phyloP scores from a whole-genome alignment of 108 stramenopile genomes.

The Stephanodiscus triporus region DNA sequence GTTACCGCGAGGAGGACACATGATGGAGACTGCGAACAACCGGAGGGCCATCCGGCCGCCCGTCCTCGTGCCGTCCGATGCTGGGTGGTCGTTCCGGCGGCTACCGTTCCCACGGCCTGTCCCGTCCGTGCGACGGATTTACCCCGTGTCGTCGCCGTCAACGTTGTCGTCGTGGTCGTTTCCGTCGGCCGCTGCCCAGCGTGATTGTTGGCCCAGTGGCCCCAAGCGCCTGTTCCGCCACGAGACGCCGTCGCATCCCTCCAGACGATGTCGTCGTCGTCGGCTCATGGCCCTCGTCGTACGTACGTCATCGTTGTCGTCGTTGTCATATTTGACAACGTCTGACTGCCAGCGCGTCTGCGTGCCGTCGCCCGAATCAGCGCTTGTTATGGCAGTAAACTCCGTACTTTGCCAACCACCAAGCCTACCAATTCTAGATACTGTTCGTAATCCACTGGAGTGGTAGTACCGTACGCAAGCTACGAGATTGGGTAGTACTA shows the following conservation, averaged over 20 bases:
- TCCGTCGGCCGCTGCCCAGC: slow-evolving; percentile 6
- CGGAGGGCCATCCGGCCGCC: slow-evolving; percentile 26
- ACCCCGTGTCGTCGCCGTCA: neutral
- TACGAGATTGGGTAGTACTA: no score
- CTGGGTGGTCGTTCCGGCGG: neutral
- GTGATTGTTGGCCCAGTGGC: slow-evolving; percentile 37
- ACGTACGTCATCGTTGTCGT: neutral
- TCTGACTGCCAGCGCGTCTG: no score
- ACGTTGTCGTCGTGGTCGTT: neutral
- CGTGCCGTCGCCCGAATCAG: neutral
- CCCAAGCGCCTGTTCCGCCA: slow-evolving; percentile 33
- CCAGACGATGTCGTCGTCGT: neutral
- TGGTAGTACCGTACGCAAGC: no score
- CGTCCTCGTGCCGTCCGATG: slow-evolving; percentile 8
- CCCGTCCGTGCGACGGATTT: neutral
- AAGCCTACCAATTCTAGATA: no score
- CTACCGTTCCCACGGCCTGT: neutral
- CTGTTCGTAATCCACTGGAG: no score
- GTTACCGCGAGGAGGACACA: neutral
- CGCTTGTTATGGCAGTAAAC: no score
- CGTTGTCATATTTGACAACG: neutral
- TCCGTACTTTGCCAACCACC: no score
- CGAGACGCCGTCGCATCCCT: slow-evolving; percentile 7
- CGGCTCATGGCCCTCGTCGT: no score
- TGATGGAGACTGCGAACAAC: slow-evolving; percentile 23